Percentiles rank a stretch among this genome's conserved stretches.
Conservation (phyloP, 129 eudicot genomes). For the Flaveria brownii region DNA sequence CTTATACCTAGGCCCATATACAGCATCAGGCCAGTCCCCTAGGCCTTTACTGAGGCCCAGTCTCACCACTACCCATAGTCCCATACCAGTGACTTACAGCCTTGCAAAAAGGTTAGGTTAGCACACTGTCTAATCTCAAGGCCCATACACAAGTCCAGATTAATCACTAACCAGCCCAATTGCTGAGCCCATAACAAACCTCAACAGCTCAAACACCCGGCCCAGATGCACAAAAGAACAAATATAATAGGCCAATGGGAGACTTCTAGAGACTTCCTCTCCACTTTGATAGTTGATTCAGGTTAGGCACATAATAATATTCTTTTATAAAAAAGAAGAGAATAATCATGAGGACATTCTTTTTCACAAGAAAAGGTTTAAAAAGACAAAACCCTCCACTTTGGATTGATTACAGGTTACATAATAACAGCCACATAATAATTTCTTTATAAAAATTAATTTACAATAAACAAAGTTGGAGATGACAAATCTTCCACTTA, state of each 20-base stretch:
- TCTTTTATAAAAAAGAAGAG: background rate
- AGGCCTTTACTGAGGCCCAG: background rate
- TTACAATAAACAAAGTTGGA: background rate
- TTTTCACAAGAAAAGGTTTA: background rate
- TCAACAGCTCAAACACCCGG: background rate
- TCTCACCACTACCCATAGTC: too few relatives aligned
- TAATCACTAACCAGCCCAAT: background rate
- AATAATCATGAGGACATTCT: background rate
- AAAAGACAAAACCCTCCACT: background rate
- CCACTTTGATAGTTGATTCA: slow-evolving; percentile 19
- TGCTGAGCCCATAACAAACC: background rate
- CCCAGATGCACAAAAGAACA: background rate
- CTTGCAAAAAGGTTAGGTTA: background rate
- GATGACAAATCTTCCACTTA: slow-evolving; percentile 1
- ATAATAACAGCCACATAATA: slow-evolving; percentile 23
- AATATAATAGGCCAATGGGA: background rate
- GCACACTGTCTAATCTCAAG: slow-evolving; percentile 8
- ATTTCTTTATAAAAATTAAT: too few relatives aligned
- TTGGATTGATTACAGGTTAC: slow-evolving; percentile 8
- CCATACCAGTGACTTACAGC: background rate
- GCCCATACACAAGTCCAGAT: slow-evolving; percentile 15
- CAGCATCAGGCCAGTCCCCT: background rate
- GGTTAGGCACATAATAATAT: slow-evolving; percentile 17
- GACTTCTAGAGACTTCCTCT: background rate
- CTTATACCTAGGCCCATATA: background rate